Evolutionary conservation across 495 filamentous ascomycete genomes (phyloP), one percentile per base, ranked within the genome.

Genomic region (Penicillium robsamsonii): DNA sequence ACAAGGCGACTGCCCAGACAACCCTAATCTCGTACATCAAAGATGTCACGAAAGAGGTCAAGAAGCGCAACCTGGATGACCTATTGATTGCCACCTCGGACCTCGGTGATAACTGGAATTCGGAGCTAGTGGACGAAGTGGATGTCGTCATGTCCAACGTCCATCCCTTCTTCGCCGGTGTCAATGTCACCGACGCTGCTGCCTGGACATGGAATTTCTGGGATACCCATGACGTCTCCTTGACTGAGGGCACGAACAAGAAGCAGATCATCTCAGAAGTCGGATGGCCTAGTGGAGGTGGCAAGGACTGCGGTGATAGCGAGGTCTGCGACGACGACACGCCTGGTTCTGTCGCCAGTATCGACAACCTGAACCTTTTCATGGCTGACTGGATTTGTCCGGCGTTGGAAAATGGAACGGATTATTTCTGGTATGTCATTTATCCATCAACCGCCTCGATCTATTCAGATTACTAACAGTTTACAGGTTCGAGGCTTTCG

Each of bases 81-180:
- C 77, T 97, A 22, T 85, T 86, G 0, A 80, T 98, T n/a, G 90
- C 91, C 1, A 96, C 92, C 0, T 88, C 86, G 4, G 94, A 98
- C 71, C 80, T 98, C 5, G 94, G 94, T 15, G 87, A 92, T 58
- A 87, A 92, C 65, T 97, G 94, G 94, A 87, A 84, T 3, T 60
- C 76, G 2, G 64, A 76, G 0, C 79, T 98, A 15, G 86, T 89
- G 0, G 51, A 66, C 5, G 76, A 82, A 45, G 87, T 90, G 41
- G 94, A 97, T 61, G 81, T 89, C 57, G 84, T 97, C 66, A 97
- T 97, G 93, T 89, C 90, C 18, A 98, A 98, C 68, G 86, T 97
- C 33, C 94, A 98, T 70, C 94, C 94, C 2, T 97, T 98, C 79
- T 98, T 98, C 63, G 91, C 85, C 4, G 94, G 94, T 50, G 84